Base-by-base conservation (phyloP, 1,139 yeast genomes). In the Hyphopichia pseudoburtonii region DNA sequence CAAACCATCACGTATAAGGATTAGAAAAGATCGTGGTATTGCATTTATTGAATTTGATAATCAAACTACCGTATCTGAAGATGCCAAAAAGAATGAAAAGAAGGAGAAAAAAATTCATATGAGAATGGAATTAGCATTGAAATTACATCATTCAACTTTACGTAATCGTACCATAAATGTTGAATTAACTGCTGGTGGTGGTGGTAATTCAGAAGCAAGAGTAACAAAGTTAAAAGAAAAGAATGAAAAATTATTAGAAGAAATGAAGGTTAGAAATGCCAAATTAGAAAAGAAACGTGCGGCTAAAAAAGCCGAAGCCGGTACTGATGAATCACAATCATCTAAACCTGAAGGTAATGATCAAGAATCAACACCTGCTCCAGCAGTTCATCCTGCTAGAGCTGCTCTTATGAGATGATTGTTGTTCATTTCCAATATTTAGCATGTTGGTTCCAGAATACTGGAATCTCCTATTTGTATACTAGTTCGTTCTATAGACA, bases 181-280 rank as follows among this genome's bases (percentile, higher is more conserved):
- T 24, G 98, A 92, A 62, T 73, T 92, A 52, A 92, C 97, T 2
- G 98, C 88, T 33, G 98, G 98, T 36, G 98, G 98, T 33, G 98
- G 98, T 31, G 98, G 98, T 35, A 90, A 90, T 60, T 82, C 95
- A 6, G 72, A 74, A 39, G 72, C 68, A 28, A 72, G 98, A 49
- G 56, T 78, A 40, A 75, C 76, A 34, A 92, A 92, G 64, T 74
- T 92, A 51, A 78, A 78, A 54, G 78, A 76, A 36, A 90, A 92
- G 71, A 89, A 90, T 57, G 85, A 78, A 36, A 83, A 82, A 52
- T 64, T 88, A 47, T 72, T 73, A 30, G 80, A 71, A 28, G 94
- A 88, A 50, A 71, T 86, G 60, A 78, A 64, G 44, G 71, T 64
- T 17, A 75, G 78, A 52, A 64, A 76, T 17, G 54, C 55, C 28